Evolutionary conservation across 306 rosid genomes (phyloP).

Genomic region (Coriaria nepalensis): DNA sequence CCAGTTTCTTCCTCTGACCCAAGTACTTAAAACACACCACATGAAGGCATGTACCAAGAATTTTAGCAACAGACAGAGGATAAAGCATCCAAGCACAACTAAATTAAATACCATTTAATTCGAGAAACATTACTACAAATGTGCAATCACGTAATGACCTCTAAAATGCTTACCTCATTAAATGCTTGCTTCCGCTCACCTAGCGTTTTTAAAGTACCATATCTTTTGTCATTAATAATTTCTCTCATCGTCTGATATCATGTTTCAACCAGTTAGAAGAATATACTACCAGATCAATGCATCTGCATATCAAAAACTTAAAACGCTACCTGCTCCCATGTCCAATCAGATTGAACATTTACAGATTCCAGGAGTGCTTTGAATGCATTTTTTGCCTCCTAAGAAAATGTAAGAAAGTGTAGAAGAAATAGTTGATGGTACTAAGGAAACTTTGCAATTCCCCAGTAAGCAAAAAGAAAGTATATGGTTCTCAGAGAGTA

Average conservation of each 20-base stretch:
- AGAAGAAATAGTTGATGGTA: conserved; percentile 2
- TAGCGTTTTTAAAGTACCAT: conserved; percentile 81
- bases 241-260: conserved; percentile 80
- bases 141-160: conserved; percentile 1
- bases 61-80: background rate
- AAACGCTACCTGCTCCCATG: conserved; percentile 90
- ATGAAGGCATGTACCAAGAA: conserved; percentile 9
- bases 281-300: conserved; percentile 12
- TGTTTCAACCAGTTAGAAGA: conserved; percentile 17
- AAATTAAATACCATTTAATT: conserved; percentile 9
- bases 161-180: conserved; percentile 63
- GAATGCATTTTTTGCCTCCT: conserved; percentile 97
- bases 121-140: conserved; percentile 3
- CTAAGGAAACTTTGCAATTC: background rate
- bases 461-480: conserved; percentile 1
- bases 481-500: conserved; percentile 24
- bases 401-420: background rate
- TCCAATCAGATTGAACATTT: conserved; percentile 96
- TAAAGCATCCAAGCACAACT: background rate
- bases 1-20: conserved; percentile 94
- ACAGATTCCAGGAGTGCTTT: conserved; percentile 83
- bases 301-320: conserved; percentile 7
- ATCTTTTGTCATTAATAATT: conserved; percentile 82
- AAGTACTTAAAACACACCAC: conserved; percentile 45
- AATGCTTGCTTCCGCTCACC: conserved; percentile 99